Conservation (phyloP, 352 stramenopile genomes). For the Phytophthora sojae region DNA sequence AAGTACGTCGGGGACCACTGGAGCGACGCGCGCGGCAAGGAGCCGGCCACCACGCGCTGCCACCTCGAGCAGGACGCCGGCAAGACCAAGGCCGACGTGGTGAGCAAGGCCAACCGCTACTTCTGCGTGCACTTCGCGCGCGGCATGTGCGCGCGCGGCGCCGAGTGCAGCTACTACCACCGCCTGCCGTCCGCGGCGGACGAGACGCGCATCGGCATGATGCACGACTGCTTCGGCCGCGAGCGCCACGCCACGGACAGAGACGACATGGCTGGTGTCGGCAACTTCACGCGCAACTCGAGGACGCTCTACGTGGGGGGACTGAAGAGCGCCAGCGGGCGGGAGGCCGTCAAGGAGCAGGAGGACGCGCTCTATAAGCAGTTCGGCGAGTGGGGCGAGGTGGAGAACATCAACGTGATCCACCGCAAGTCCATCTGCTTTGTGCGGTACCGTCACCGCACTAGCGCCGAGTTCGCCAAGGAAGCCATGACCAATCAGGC, state of each 20-base stretch:
- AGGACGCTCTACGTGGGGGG: conserved; percentile 93
- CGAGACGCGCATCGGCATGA: conserved; percentile 82
- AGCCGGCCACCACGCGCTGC: conserved; percentile 90
- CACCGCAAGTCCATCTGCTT: conserved; percentile 92
- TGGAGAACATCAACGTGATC: conserved; percentile 95
- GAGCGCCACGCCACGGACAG: conserved; percentile 91
- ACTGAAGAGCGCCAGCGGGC: conserved; percentile 63
- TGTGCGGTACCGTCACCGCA: conserved; percentile 85
- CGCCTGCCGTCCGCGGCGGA: conserved; percentile 81
- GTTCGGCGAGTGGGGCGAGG: conserved; percentile 94
- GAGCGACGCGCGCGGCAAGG: conserved; percentile 83
- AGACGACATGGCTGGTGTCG: conserved; percentile 94
- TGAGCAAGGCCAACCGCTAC: conserved; percentile 85
- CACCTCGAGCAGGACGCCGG: conserved; percentile 87
- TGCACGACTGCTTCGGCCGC: conserved; percentile 93
- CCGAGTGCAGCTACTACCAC: conserved; percentile 94
- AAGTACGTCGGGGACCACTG: conserved; percentile 94
- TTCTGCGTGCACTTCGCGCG: conserved; percentile 95
- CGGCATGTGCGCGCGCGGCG: conserved; percentile 89
- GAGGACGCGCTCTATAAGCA: conserved; percentile 82
- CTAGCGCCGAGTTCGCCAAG: conserved; percentile 85
- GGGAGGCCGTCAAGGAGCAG: conserved; percentile 57
- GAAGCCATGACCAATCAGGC: conserved; percentile 93
- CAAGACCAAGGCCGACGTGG: conserved; percentile 91
- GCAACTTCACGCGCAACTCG: conserved; percentile 92